Conservation (phyloP, 2,329 filamentous ascomycete genomes). For the Leptosphaerulina australis region DNA sequence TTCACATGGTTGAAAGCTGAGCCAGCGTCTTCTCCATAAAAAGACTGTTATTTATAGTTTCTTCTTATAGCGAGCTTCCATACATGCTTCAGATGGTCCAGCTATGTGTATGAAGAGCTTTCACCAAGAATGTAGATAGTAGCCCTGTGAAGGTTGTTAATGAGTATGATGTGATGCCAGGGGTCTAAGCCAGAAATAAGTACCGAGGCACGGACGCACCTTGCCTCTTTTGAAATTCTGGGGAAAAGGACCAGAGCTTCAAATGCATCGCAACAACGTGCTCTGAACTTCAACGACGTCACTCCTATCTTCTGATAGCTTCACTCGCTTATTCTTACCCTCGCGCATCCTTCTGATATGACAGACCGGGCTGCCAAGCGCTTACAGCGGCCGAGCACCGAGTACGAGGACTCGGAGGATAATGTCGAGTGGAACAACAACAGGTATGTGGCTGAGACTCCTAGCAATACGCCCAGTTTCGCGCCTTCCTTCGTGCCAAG, state of each 20-base stretch:
- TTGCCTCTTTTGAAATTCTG: constrained; percentile 15
- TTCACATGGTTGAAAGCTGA: no score
- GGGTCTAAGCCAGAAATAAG: no score
- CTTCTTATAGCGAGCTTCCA: no score
- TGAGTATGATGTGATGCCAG: no score
- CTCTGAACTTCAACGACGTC: constrained; percentile 5
- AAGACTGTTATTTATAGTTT: no score
- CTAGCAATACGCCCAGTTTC: constrained; percentile 23
- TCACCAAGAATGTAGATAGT: no score
- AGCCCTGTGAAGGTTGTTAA: no score
- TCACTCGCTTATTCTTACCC: background rate
- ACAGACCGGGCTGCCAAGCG: constrained; percentile 47
- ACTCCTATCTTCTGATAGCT: background rate
- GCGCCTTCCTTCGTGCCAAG: constrained; percentile 29
- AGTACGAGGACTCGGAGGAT: constrained; percentile 45
- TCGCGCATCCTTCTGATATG: constrained; percentile 24
- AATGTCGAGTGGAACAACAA: constrained; percentile 31
- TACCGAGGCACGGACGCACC: constrained; percentile 16
- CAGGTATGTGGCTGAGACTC: constrained; percentile 42
- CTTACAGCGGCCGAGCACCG: constrained; percentile 49
- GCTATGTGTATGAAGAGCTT: no score
- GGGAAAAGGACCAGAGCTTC: constrained; percentile 10
- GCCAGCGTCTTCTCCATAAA: no score
- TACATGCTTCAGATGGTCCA: no score
- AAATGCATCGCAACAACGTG: constrained; percentile 13